These are phyloP conservation scores for Paraphysoderma sedebokerense DNA, from an alignment of 371 early-diverging fungal species.

Conservation along the genomic window DNA sequence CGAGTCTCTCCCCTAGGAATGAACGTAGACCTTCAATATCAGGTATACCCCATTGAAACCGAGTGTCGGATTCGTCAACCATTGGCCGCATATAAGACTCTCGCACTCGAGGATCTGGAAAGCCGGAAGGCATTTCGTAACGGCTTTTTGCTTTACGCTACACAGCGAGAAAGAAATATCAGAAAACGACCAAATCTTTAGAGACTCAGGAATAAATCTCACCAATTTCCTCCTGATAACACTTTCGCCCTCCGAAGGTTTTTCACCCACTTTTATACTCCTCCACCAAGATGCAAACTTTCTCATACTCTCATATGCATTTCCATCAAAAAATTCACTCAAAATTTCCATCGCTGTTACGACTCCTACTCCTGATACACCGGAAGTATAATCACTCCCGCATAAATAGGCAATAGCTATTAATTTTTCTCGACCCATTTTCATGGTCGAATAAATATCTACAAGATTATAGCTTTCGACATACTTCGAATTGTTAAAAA, in stretches of 20 bases:
- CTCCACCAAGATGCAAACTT: neutral
- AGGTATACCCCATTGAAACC: slow-evolving; percentile 73
- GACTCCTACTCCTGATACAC: slow-evolving; percentile 84
- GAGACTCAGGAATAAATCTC: slow-evolving; percentile 11
- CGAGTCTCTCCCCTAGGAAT: slow-evolving; percentile 30
- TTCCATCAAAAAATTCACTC: slow-evolving; percentile 35
- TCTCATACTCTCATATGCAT: slow-evolving; percentile 7
- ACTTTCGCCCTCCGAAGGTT: slow-evolving; percentile 15
- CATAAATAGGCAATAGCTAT: slow-evolving; percentile 78
- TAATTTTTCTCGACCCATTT: slow-evolving; percentile 48
- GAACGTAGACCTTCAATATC: slow-evolving; percentile 56
- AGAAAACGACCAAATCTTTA: slow-evolving; percentile 7
- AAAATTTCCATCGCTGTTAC: slow-evolving; percentile 84
- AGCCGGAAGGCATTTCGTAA: slow-evolving; percentile 42
- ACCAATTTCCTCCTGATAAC: slow-evolving; percentile 40
- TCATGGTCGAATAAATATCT: slow-evolving; percentile 48
- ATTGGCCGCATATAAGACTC: slow-evolving; percentile 66
- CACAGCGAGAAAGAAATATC: slow-evolving; percentile 5
- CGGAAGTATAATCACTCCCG: slow-evolving; percentile 97
- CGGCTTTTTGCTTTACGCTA: slow-evolving; percentile 27
- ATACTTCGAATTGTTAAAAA: slow-evolving; percentile 78
- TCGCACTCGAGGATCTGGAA: slow-evolving; percentile 57
- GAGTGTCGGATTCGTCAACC: slow-evolving; percentile 44
- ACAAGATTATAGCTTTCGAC: slow-evolving; percentile 61
- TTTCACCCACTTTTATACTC: slow-evolving; percentile 6